Base-by-base conservation (phyloP, 106 monocot species). In the Phalaenopsis equestris region DNA sequence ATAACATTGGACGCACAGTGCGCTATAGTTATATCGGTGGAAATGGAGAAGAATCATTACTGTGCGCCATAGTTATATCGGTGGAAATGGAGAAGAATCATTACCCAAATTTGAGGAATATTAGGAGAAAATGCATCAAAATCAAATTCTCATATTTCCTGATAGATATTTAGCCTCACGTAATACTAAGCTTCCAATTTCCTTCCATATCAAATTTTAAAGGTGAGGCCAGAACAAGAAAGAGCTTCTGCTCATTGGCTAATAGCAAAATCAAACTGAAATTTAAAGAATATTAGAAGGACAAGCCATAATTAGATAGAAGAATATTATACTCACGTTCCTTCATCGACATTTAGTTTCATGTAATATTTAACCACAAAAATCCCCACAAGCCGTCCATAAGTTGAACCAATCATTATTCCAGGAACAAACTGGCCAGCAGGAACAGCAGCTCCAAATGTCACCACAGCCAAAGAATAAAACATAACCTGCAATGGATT, bases 381-480 rank as follows among this genome's bases (percentile, higher is more conserved):
- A 88, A 98, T 94, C 78, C 98, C 98, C 80, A 98, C 94, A 79
- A 98, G 94, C 72, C 98, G 89, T 10, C 98, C 98, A 84, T 98
- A 98, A 41, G 98, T 98, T 30, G 98, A 98, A 78, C 98, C 98
- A 79, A 98, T 98, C 92, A 94, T 94, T 84, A 98, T 98, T 83
- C 98, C 98, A 82, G 98, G 98, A 85, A 98, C 84, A 87, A 98
- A 98, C 75, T 98, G 98, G 75, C 98, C 98, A 86, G 98, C 98
- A 72, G 98, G 98, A 81, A 98, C 94, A 83, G 94, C 89, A 82
- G 94, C 86, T 84, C 98, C 98, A 89, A 94, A 98, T 67, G 98
- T 98, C 58, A 98, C 87, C 64, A 98, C 89, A 41, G 98, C 98
- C 75, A 98, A 88, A 5, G 92, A 85, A 80, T 98, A 98, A 79